Conservation (phyloP, 1,284 basidiomycete species). For the Ustilago shanxiensis region DNA sequence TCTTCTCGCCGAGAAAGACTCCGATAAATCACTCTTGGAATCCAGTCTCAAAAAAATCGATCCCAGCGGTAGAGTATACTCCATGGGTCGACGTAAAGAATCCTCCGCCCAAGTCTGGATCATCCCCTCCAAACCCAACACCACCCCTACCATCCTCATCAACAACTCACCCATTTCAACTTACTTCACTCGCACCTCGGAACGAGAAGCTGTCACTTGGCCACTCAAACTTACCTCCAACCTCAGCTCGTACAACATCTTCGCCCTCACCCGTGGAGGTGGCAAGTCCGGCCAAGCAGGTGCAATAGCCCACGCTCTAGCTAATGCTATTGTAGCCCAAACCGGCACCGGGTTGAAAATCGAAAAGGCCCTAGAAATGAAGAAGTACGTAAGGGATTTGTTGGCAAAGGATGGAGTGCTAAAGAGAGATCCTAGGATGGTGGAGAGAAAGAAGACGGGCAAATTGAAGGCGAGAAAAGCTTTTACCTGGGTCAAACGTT, state of each 20-base stretch:
- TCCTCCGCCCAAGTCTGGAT: constrained; percentile 82
- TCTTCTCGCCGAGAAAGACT: constrained; percentile 26
- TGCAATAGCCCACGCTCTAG: constrained; percentile 86
- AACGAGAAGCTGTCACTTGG: constrained; percentile 83
- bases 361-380: constrained; percentile 47
- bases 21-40: constrained; percentile 30
- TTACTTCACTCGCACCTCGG: constrained; percentile 82
- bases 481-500: constrained; percentile 89
- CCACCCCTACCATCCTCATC: constrained; percentile 77
- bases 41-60: constrained; percentile 32
- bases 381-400: constrained; percentile 72
- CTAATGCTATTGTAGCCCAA: constrained; percentile 77
- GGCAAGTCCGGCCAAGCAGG: constrained; percentile 90
- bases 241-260: constrained; percentile 93
- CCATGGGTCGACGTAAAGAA: constrained; percentile 63
- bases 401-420: constrained; percentile 86
- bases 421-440: constrained; percentile 93
- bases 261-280: constrained; percentile 87
- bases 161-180: constrained; percentile 83
- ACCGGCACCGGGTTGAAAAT: constrained; percentile 50
- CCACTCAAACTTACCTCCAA: constrained; percentile 86
- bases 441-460: constrained; percentile 97
- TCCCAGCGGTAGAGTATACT: constrained; percentile 53
- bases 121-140: constrained; percentile 77
- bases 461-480: constrained; percentile 89